Base-by-base conservation (phyloP, 2,329 filamentous ascomycete species). In the Diaporthe citri region DNA sequence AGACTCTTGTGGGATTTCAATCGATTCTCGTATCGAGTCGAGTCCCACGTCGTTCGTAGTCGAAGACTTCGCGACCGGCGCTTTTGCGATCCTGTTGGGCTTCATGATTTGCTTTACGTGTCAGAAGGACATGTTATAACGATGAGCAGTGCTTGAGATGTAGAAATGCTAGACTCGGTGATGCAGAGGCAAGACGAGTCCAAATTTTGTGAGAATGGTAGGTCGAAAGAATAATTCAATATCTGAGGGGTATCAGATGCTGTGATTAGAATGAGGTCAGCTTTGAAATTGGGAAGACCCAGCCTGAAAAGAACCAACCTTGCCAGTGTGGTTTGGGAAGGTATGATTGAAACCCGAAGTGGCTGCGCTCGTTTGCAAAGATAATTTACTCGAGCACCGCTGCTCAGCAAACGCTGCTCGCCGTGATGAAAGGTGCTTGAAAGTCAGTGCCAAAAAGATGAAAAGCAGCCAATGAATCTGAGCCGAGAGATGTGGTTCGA, bases 231-330 rank as follows among this genome's bases (percentile, higher is more conserved):
- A 15, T 17, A 7, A 15, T 15, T 13, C 10, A 10, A 10, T 36
- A 55, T 31, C 25, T 1, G 25, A 31, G n/a, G 25, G 12, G 20
- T 25, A 15, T 17, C 5, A 55, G 25, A 55, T 31, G 13, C 25
- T 9, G 4, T 31, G 25, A 25, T 55, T 10, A 17, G 5, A 17
- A 15, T 3, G 5, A 28, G n/a, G n/a, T 28, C 5, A 28, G 28
- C 17, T 13, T 4, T 17, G 1, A 15, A 5, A 7, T 5, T 4
- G 2, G 17, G 5, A 31, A 20, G 1, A 1, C 4, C 15, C 28
- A 10, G 8, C 3, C 28, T 56, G 15, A 31, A 56, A 34, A 13
- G 9, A 12, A 51, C 22, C 48, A 9, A 15, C 28, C 43, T 48
- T 48, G n/a, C n/a, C n/a, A n/a, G n/a, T n/a, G 43, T 4, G 51